These are phyloP conservation scores for Luzula sylvatica DNA, from an alignment of 176 grass and related monocot species.

Conservation along the genomic window DNA sequence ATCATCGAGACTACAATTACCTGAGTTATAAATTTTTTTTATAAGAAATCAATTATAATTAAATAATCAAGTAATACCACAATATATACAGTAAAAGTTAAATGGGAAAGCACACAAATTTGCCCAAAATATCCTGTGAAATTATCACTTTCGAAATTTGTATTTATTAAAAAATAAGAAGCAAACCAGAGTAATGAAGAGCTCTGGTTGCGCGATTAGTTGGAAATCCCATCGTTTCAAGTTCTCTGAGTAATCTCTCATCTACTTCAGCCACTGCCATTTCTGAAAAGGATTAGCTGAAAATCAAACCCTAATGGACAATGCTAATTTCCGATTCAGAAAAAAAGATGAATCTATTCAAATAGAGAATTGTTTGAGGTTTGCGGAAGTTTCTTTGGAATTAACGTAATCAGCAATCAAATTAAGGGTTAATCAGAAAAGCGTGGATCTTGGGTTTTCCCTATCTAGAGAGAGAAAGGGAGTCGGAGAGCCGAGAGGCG, in stretches of 20 bases:
- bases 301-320: not conserved
- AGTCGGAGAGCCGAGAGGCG: not conserved
- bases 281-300: slow-evolving; percentile 14
- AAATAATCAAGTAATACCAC: slow-evolving; percentile 3
- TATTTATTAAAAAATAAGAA: slow-evolving; percentile 1
- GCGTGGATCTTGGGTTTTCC: slow-evolving; percentile 1
- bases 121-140: too few relatives aligned
- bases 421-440: not conserved
- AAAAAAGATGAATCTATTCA: not conserved
- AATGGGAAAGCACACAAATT: not conserved
- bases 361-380: not conserved
- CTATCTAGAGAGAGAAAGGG: not conserved
- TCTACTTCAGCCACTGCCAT: slow-evolving; percentile 73
- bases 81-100: not conserved
- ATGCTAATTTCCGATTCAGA: not conserved
- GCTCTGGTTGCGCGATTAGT: slow-evolving; percentile 52
- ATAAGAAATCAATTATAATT: not conserved
- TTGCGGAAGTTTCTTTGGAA: too few relatives aligned
- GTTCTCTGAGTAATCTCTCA: slow-evolving; percentile 56
- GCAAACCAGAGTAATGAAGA: slow-evolving; percentile 72
- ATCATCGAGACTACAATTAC: slow-evolving; percentile 60
- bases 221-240: slow-evolving; percentile 85
- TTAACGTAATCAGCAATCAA: too few relatives aligned
- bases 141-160: not conserved
- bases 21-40: slow-evolving; percentile 28